phyloP scores from a whole-genome alignment of 2,329 filamentous ascomycete genomes.

The Aureobasidium zeae region DNA sequence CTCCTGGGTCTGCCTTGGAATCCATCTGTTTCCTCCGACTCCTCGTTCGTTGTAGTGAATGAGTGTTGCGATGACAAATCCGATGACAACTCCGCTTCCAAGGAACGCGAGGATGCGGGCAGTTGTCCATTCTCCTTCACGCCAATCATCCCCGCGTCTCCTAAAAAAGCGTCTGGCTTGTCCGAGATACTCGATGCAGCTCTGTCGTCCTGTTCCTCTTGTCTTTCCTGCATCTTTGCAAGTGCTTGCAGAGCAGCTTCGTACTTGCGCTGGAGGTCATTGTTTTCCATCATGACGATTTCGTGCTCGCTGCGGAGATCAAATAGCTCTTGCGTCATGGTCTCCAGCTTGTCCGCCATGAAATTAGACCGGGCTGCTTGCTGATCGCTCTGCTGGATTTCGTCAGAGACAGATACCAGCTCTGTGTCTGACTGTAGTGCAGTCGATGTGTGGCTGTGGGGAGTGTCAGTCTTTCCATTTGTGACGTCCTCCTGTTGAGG shows the following conservation, averaged over 20 bases:
- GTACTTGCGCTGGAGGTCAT: conserved; percentile 77
- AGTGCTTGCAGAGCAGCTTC: conserved; percentile 76
- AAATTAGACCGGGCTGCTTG: conserved; percentile 60
- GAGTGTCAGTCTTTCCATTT: background rate
- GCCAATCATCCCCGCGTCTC: conserved; percentile 61
- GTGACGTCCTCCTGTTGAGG: no score
- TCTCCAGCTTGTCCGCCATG: conserved; percentile 86
- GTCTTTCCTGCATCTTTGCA: conserved; percentile 70
- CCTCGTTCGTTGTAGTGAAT: conserved; percentile 24
- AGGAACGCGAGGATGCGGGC: conserved; percentile 70
- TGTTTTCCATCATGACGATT: conserved; percentile 67
- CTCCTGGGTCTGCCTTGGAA: conserved; percentile 40
- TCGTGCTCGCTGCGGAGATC: conserved; percentile 89
- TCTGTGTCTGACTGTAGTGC: background rate
- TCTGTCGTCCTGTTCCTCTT: conserved; percentile 54
- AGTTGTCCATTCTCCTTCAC: conserved; percentile 58
- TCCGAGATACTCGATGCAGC: conserved; percentile 38
- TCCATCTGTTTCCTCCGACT: conserved; percentile 49
- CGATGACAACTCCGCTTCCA: conserved; percentile 89
- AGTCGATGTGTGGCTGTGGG: background rate
- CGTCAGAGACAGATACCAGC: background rate
- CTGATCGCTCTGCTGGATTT: background rate
- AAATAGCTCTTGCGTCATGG: conserved; percentile 81
- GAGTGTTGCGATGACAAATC: conserved; percentile 55
- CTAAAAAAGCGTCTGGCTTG: conserved; percentile 76